Evolutionary conservation across 257 asterid species (phyloP).

Genomic region (Primulina tabacum): DNA sequence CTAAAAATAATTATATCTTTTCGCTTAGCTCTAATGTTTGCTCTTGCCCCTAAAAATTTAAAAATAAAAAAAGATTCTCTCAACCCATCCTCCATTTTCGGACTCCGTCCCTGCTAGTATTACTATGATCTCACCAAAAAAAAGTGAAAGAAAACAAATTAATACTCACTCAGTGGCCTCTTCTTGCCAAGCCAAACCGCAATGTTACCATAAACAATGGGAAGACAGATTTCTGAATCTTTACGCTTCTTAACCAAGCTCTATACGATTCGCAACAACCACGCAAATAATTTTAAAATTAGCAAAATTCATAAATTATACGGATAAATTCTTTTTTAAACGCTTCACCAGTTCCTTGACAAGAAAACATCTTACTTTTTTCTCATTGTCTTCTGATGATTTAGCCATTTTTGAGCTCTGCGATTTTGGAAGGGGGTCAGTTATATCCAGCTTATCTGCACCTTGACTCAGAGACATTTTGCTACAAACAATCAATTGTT

Average conservation of each 20-base stretch:
- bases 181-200: conserved; percentile 99
- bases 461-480: conserved; percentile 57
- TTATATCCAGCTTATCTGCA: conserved; percentile 48
- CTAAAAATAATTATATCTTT: too few species aligned
- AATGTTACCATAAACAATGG: conserved; percentile 83
- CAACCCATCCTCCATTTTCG: too few species aligned
- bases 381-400: conserved; percentile 65
- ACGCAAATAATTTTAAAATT: neutral
- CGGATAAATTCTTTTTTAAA: neutral
- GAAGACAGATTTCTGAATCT: conserved; percentile 74
- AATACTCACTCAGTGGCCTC: conserved; percentile 89
- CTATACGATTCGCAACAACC: conserved; percentile 32
- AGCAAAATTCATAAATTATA: neutral
- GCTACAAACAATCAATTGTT: conserved; percentile 11
- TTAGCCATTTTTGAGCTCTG: conserved; percentile 51
- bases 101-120: neutral
- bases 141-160: neutral
- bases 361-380: conserved; percentile 34
- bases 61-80: too few species aligned
- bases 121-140: neutral
- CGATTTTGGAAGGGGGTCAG: conserved; percentile 47
- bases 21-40: too few species aligned
- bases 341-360: neutral
- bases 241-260: conserved; percentile 55
- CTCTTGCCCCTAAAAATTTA: too few species aligned